These are phyloP conservation scores for Sporothrix variecibatus DNA, from an alignment of 2,329 filamentous ascomycete species.

Conservation along the genomic window DNA sequence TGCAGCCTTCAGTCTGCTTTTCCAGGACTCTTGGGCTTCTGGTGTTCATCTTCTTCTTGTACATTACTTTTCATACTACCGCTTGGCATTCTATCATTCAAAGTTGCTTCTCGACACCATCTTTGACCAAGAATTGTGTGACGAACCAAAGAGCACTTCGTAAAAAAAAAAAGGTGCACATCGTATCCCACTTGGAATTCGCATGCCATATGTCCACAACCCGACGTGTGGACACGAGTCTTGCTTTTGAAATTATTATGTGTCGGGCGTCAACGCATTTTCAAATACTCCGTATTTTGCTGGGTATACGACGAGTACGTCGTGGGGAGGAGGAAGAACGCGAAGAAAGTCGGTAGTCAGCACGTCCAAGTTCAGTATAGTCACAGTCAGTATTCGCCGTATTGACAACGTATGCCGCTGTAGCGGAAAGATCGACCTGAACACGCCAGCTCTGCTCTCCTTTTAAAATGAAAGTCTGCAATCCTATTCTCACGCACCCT, in stretches of 20 bases:
- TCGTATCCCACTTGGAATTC: background rate
- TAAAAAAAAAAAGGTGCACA: too few species aligned
- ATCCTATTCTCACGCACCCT: background rate
- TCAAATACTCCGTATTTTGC: background rate
- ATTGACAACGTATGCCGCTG: background rate
- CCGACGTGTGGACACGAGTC: too few species aligned
- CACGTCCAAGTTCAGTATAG: background rate
- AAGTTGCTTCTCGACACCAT: background rate
- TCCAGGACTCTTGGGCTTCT: background rate
- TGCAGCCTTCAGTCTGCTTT: background rate
- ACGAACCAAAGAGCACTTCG: too few species aligned
- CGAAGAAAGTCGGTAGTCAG: background rate
- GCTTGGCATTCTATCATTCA: background rate
- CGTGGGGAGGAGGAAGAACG: background rate
- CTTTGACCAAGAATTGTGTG: background rate
- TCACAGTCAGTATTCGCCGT: background rate
- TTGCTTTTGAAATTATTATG: background rate
- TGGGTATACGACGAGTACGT: background rate
- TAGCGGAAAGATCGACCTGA: background rate
- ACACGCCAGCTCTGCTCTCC: background rate
- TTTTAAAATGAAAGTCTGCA: background rate
- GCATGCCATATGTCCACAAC: background rate
- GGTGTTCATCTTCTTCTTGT: conserved; percentile 12
- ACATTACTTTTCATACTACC: background rate
- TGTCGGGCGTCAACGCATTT: background rate